Conservation (phyloP, 202 grass and related monocot species). For the Panicum hallii region DNA sequence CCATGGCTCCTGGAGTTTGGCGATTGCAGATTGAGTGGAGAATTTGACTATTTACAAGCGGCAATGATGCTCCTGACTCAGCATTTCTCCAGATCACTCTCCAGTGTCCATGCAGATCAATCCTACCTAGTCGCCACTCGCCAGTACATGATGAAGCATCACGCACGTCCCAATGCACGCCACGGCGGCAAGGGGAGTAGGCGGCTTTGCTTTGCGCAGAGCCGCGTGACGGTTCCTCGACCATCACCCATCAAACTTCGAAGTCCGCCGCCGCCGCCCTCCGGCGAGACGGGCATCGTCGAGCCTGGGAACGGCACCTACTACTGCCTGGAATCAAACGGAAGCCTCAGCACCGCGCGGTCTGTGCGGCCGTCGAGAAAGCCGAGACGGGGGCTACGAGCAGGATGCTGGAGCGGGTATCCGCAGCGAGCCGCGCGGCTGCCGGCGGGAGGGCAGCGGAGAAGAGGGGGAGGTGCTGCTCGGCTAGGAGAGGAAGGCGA, state of each 20-base stretch:
- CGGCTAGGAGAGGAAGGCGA: constrained; percentile 58
- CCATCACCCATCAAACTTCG: constrained; percentile 65
- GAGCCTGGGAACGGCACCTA: constrained; percentile 48
- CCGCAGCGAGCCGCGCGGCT: constrained; percentile 59
- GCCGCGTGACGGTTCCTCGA: constrained; percentile 41
- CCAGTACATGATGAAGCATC: constrained; percentile 77
- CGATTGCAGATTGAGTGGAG: constrained; percentile 44
- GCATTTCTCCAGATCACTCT: constrained; percentile 18
- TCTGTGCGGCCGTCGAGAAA: constrained; percentile 60
- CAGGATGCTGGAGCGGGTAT: constrained; percentile 48
- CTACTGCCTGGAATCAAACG: constrained; percentile 55
- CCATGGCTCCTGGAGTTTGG: constrained; percentile 52
- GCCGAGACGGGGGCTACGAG: constrained; percentile 45
- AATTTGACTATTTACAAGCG: constrained; percentile 33
- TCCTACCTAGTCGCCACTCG: constrained; percentile 21
- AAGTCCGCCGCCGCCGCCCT: constrained; percentile 47
- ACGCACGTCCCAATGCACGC: constrained; percentile 66
- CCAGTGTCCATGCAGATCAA: constrained; percentile 51
- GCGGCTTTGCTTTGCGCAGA: too few relatives aligned
- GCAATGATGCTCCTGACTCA: constrained; percentile 28
- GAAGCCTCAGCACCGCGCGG: constrained; percentile 50
- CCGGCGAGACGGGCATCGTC: constrained; percentile 13
- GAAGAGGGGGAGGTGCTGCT: constrained; percentile 22
- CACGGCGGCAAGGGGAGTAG: too few relatives aligned
- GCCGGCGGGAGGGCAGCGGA: constrained; percentile 46